Evolutionary conservation across 805 yeast genomes (phyloP).

Genomic region (Tetrapisispora iriomotensis): DNA sequence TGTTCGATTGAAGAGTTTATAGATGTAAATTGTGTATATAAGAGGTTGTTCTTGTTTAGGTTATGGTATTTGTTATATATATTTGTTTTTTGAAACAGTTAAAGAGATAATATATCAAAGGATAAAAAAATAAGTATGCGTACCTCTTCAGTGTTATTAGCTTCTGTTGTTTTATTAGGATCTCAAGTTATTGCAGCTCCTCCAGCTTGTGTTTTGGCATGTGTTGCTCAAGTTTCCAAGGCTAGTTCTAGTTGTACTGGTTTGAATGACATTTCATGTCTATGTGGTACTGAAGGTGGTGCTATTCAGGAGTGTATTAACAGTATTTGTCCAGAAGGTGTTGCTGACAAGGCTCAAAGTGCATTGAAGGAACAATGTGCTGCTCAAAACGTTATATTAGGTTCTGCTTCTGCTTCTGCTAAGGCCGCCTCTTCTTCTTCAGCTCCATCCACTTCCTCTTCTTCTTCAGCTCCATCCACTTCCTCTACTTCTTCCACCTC

Average conservation of each 20-base stretch:
- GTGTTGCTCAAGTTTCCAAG: conserved; percentile 64
- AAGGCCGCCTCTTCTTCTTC: conserved; percentile 29
- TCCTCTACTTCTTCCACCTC: conserved; percentile 24
- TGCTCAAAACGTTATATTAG: conserved; percentile 32
- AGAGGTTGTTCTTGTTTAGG: no score
- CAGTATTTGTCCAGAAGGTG: conserved; percentile 43
- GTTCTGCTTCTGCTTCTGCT: conserved; percentile 28
- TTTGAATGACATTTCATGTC: conserved; percentile 56
- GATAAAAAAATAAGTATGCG: conserved; percentile 17
- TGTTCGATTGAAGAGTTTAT: no score
- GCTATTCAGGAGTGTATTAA: conserved; percentile 54
- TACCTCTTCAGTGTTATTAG: conserved; percentile 18
- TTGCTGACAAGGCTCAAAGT: conserved; percentile 46
- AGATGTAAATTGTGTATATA: no score
- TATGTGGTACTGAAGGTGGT: conserved; percentile 49
- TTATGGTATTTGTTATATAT: no score
- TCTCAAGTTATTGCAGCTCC: conserved; percentile 53
- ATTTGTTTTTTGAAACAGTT: no score
- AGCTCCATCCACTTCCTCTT: conserved; percentile 25
- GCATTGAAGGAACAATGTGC: conserved; percentile 49
- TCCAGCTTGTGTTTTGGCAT: conserved; percentile 87
- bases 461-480: conserved; percentile 24
- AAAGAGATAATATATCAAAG: no score
- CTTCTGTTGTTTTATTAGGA: conserved; percentile 22
- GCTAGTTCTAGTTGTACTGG: conserved; percentile 43